These are phyloP conservation scores for Mercurialis annua DNA, from an alignment of 345 rosid genomes.

Conservation along the genomic window DNA sequence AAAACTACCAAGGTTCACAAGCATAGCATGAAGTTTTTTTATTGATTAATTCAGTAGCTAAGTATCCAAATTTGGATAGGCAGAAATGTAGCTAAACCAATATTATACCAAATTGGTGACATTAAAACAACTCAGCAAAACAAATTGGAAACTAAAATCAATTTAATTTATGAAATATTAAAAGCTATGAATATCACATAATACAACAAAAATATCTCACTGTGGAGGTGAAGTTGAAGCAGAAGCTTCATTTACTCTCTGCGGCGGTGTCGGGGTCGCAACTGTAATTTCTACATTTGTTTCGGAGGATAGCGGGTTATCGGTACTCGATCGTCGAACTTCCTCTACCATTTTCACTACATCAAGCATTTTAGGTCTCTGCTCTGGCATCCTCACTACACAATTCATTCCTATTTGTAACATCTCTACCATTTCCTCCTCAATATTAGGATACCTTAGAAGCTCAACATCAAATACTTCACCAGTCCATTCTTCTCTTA, in stretches of 20 bases:
- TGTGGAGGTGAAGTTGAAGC: slow-evolving; percentile 8
- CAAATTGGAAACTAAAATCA: slow-evolving; percentile 13
- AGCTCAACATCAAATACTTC: slow-evolving; percentile 36
- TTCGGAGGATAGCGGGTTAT: slow-evolving; percentile 15
- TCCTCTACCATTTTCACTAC: slow-evolving; percentile 32
- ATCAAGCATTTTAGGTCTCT: slow-evolving; percentile 27
- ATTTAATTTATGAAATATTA: slow-evolving; percentile 11
- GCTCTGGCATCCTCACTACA: slow-evolving; percentile 28
- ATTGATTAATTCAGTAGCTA: slow-evolving; percentile 12
- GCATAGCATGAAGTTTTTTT: slow-evolving; percentile 11
- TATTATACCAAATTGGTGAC: slow-evolving; percentile 11
- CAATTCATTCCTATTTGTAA: slow-evolving; percentile 30
- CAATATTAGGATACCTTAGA: slow-evolving; percentile 28
- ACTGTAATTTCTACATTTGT: slow-evolving; percentile 2
- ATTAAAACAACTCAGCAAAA: slow-evolving; percentile 12
- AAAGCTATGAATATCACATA: neutral
- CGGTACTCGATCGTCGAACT: slow-evolving; percentile 5
- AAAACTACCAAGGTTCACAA: slow-evolving; percentile 8
- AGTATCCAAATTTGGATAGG: slow-evolving; percentile 14
- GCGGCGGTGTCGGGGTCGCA: slow-evolving; percentile 20
- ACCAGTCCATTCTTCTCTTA: slow-evolving; percentile 38
- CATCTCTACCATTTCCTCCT: slow-evolving; percentile 40
- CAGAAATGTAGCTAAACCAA: slow-evolving; percentile 22
- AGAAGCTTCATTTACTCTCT: slow-evolving; percentile 12
- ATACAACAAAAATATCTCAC: slow-evolving; percentile 6